Conservation (phyloP, 1,139 yeast genomes). For the Suhomyces wounanorum region DNA sequence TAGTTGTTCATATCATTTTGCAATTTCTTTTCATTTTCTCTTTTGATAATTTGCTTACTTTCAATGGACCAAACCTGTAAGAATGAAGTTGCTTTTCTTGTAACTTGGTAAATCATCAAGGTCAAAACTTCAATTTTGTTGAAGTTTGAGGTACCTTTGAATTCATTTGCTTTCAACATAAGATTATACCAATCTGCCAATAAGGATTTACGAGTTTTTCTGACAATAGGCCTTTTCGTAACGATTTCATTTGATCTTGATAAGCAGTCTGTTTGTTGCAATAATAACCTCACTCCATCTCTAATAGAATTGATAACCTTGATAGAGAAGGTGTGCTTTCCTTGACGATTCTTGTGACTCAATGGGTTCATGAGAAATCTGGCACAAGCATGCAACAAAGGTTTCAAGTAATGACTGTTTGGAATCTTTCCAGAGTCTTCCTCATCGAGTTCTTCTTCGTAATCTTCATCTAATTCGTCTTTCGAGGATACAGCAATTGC, state of each 20-base stretch:
- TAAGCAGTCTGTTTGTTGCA: slow-evolving; percentile 80
- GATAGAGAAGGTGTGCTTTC: slow-evolving; percentile 49
- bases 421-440: slow-evolving; percentile 32
- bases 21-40: slow-evolving; percentile 38
- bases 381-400: slow-evolving; percentile 73
- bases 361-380: slow-evolving; percentile 73
- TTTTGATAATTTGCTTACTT: slow-evolving; percentile 41
- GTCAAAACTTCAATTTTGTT: slow-evolving; percentile 71
- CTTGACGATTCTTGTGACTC: slow-evolving; percentile 45
- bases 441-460: slow-evolving; percentile 20
- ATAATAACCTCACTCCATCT: slow-evolving; percentile 77
- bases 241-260: slow-evolving; percentile 83
- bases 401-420: slow-evolving; percentile 52
- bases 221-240: slow-evolving; percentile 63
- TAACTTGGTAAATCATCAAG: slow-evolving; percentile 70
- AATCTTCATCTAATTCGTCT: slow-evolving; percentile 20
- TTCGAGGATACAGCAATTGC: slow-evolving; percentile 55
- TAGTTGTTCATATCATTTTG: slow-evolving; percentile 44
- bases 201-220: slow-evolving; percentile 74
- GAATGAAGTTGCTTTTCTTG: slow-evolving; percentile 71
- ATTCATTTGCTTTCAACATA: slow-evolving; percentile 84
- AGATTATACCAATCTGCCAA: slow-evolving; percentile 90
- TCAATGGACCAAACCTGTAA: slow-evolving; percentile 76
- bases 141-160: slow-evolving; percentile 67
- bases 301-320: slow-evolving; percentile 53